These are phyloP conservation scores for Candida oleophila DNA, from an alignment of 805 yeast species.

Conservation along the genomic window DNA sequence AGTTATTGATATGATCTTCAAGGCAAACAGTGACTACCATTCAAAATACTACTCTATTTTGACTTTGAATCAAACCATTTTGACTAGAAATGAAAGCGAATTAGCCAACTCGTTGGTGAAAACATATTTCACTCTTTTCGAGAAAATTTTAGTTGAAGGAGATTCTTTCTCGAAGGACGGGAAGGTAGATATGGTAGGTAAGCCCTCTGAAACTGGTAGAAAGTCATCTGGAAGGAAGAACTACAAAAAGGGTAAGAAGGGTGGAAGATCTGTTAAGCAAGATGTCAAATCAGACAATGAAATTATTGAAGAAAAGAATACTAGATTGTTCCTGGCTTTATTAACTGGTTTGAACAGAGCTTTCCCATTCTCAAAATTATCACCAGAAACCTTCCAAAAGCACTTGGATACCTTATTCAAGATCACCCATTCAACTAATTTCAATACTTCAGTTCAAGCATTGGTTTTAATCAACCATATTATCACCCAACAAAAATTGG, in stretches of 20 bases:
- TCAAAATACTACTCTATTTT: constrained; percentile 84
- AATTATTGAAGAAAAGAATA: constrained; percentile 71
- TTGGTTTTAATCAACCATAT: constrained; percentile 82
- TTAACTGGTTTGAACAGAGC: constrained; percentile 95
- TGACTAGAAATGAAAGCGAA: constrained; percentile 72
- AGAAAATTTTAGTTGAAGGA: constrained; percentile 71
- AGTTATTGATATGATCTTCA: constrained; percentile 76
- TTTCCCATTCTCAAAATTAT: constrained; percentile 83
- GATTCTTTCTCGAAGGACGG: constrained; percentile 45
- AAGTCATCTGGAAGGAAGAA: constrained; percentile 55
- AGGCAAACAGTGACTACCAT: constrained; percentile 72
- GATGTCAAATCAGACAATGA: constrained; percentile 63
- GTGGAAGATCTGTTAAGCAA: constrained; percentile 73
- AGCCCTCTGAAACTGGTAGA: constrained; percentile 53
- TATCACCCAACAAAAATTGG: constrained; percentile 55
- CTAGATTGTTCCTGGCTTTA: constrained; percentile 84
- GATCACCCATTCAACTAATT: constrained; percentile 91
- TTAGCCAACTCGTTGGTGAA: constrained; percentile 81
- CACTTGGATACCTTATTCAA: constrained; percentile 84
- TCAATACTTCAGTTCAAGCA: constrained; percentile 92
- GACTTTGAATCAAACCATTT: constrained; percentile 89
- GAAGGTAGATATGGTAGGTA: constrained; percentile 43
- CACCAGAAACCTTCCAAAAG: constrained; percentile 63
- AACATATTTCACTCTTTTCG: constrained; percentile 84
- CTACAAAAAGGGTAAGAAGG: constrained; percentile 80